Percentiles rank a stretch among this genome's conserved stretches.
phyloP scores from a whole-genome alignment of 257 asterid species.

The Ilex aquifolium region DNA sequence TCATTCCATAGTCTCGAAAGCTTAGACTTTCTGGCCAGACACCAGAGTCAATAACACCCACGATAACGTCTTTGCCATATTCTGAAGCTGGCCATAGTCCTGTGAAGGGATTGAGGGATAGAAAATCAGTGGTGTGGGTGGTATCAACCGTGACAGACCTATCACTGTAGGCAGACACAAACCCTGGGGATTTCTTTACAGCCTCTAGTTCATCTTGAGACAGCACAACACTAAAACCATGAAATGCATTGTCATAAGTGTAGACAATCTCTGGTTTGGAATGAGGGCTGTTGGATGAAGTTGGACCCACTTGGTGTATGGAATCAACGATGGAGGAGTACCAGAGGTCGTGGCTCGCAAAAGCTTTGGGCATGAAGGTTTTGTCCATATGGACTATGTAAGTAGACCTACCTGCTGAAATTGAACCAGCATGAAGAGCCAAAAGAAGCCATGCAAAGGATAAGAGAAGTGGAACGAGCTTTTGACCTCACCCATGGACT shows the following conservation, averaged over 20 bases:
- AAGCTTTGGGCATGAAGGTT: conserved; percentile 33
- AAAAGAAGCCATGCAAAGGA: neutral
- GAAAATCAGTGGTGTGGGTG: conserved; percentile 42
- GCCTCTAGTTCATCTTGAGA: conserved; percentile 27
- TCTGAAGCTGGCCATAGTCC: conserved; percentile 52
- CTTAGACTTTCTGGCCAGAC: conserved; percentile 51
- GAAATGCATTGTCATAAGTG: conserved; percentile 35
- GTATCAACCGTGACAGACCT: conserved; percentile 32
- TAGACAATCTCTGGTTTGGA: conserved; percentile 14
- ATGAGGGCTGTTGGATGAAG: neutral
- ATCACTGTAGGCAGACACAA: conserved; percentile 32
- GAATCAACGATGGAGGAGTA: conserved; percentile 22
- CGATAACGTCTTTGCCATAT: conserved; percentile 38
- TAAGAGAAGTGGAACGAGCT: conserved; percentile 14
- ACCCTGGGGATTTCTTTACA: conserved; percentile 28
- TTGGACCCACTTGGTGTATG: conserved; percentile 8
- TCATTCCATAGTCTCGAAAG: conserved; percentile 41
- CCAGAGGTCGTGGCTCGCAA: conserved; percentile 23
- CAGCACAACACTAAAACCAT: conserved; percentile 40
- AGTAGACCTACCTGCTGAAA: conserved; percentile 17
- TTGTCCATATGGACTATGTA: conserved; percentile 45
- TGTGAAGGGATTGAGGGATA: conserved; percentile 26
- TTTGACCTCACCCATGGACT: too few species aligned
- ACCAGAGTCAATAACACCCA: conserved; percentile 42
- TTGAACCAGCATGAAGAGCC: conserved; percentile 2